Evolutionary conservation across 805 yeast genomes (phyloP), one percentile per base, ranked within the genome.

Genomic region (Yarrowia sp.): DNA sequence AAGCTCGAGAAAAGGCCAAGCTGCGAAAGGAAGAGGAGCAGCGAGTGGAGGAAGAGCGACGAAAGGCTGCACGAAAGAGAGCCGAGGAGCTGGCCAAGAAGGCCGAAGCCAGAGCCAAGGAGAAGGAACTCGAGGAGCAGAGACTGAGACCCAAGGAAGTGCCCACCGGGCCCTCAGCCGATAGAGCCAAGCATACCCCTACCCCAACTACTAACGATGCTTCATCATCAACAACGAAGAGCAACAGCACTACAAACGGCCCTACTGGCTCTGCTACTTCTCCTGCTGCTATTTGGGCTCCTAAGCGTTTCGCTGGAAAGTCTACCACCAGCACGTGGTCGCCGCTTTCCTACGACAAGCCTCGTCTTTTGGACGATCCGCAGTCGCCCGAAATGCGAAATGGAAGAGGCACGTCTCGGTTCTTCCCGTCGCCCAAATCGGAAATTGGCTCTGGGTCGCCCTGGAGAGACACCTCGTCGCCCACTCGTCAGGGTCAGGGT

Each of bases 21-120:
- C 73, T 70, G 66, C 72, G 79, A 14, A 76, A 77, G 66, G 79
- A 76, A 53, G 78, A 76, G 55, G 79, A 76, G 61, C 71, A 67
- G 68, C 69, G 70, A 14, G 63, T 58, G 33, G 79, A 77, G 65
- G 69, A 71, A 36, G 78, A 74, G 44, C 70, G 74, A 30, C 71
- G 70, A 36, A 75, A 71, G 66, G 73, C 73, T 1, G 75, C 75
- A 9, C 71, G 70, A 56, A 73, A 70, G 58, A 69, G 73, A 34
- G 77, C 78, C 1, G 79, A 75, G 53, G 77, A 73, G 53, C 61
- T 76, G 15, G 76, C 74, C 24, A 70, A 71, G 55, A 68, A 68
- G 46, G 70, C 73, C 9, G 64, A 58, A 72, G 69, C 43, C 69
- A 68, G 38, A 68, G 72, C 46, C 66, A 66, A 15, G 71, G 69